Percentiles rank a stretch among this genome's conserved stretches.
These are phyloP conservation scores for Debaryomyces udenii DNA, from an alignment of 1,139 yeast species.

Conservation along the genomic window DNA sequence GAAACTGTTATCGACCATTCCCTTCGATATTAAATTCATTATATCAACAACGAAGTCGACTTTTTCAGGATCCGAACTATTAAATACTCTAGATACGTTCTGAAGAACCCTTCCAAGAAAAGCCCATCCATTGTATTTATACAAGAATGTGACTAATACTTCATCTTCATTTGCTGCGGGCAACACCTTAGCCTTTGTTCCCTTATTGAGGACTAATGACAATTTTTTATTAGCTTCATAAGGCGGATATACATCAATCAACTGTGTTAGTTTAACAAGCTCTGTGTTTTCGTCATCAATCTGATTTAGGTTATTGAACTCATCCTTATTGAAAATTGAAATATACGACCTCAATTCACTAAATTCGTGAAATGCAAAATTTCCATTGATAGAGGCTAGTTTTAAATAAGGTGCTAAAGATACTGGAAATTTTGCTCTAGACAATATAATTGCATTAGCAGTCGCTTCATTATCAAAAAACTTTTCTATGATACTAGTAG, in stretches of 20 bases:
- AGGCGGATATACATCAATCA: constrained; percentile 52
- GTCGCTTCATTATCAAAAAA: constrained; percentile 62
- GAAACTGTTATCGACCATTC: constrained; percentile 46
- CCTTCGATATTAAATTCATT: constrained; percentile 52
- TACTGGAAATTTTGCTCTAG: constrained; percentile 79
- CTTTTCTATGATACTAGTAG: constrained; percentile 55
- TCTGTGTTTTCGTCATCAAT: constrained; percentile 59
- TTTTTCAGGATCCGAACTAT: constrained; percentile 38
- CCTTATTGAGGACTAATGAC: constrained; percentile 46
- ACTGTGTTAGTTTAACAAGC: constrained; percentile 43
- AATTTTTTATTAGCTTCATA: constrained; percentile 49
- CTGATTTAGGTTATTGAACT: constrained; percentile 41
- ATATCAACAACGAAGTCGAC: constrained; percentile 49
- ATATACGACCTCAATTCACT: constrained; percentile 63
- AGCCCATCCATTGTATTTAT: constrained; percentile 86
- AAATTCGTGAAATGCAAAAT: constrained; percentile 67
- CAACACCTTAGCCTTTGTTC: constrained; percentile 72
- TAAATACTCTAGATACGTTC: constrained; percentile 51
- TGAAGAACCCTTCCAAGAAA: constrained; percentile 77
- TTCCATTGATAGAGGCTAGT: constrained; percentile 63
- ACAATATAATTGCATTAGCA: constrained; percentile 55
- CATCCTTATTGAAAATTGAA: constrained; percentile 39
- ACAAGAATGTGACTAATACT: constrained; percentile 69
- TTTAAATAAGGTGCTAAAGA: constrained; percentile 63
- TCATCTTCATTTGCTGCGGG: constrained; percentile 46